A percentile compares a stretch with the other conserved stretches of the same genome.
phyloP scores from a whole-genome alignment of 306 rosid genomes.

The Castanea crenata region DNA sequence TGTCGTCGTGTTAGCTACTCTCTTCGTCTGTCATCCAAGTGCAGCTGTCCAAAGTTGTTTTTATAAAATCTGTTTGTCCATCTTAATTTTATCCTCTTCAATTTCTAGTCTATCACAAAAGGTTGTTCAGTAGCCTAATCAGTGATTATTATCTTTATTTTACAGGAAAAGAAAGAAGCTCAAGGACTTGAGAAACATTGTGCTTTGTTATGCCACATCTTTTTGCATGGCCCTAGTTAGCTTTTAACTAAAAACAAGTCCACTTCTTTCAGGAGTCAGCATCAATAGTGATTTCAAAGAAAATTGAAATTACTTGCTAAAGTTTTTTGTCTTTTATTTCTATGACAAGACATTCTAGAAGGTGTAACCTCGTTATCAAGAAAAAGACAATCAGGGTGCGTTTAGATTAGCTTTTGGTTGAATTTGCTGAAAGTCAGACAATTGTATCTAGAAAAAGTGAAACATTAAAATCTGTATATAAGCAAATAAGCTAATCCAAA shows the following conservation, averaged over 20 bases:
- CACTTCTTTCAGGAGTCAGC: background rate
- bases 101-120: background rate
- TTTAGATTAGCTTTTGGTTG: too few relatives aligned
- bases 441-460: too few relatives aligned
- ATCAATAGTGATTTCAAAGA: background rate
- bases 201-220: background rate
- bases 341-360: background rate
- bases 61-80: too few relatives aligned
- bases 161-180: background rate
- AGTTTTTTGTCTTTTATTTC: background rate
- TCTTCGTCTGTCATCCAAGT: too few relatives aligned
- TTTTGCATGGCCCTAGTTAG: background rate
- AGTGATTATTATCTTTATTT: background rate
- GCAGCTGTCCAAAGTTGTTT: too few relatives aligned
- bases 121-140: background rate
- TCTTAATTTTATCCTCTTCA: too few relatives aligned
- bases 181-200: background rate
- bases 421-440: too few relatives aligned
- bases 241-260: background rate
- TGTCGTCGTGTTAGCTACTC: too few relatives aligned
- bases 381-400: background rate
- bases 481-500: too few relatives aligned
- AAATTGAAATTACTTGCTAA: background rate
- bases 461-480: too few relatives aligned
- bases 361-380: background rate